A percentile compares a stretch with the other conserved stretches of the same genome.
Evolutionary conservation across 2,329 filamentous ascomycete genomes (phyloP).

Genomic region (Pseudogymnoascus sp.): DNA sequence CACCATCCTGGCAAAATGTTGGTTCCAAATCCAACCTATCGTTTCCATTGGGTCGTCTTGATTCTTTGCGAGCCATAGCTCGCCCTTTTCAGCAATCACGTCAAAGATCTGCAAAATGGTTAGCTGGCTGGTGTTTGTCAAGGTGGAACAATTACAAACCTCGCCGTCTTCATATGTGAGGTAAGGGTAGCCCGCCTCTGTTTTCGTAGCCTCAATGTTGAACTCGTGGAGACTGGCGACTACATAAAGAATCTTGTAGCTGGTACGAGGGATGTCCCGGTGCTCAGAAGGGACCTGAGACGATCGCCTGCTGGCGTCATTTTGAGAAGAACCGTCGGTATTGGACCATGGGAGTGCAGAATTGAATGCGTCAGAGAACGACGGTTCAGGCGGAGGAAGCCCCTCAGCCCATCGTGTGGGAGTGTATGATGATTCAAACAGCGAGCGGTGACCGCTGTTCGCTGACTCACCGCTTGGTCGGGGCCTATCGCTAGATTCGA

Average conservation of each 20-base stretch:
- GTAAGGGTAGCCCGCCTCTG: slow-evolving; percentile 92
- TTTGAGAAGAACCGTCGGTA: slow-evolving; percentile 44
- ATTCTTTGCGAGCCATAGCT: slow-evolving; percentile 95
- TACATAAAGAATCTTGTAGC: slow-evolving; percentile 75
- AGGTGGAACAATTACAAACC: slow-evolving; percentile 39
- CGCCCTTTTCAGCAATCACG: slow-evolving; percentile 92
- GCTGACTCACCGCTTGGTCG: slow-evolving; percentile 5
- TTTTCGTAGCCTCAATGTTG: slow-evolving; percentile 86
- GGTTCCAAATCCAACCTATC: slow-evolving; percentile 98
- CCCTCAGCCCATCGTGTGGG: background rate
- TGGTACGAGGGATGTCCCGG: slow-evolving; percentile 39
- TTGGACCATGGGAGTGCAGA: slow-evolving; percentile 80
- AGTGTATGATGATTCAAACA: background rate
- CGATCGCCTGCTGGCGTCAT: slow-evolving; percentile 31
- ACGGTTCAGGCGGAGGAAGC: slow-evolving; percentile 34
- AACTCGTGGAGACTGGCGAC: slow-evolving; percentile 95
- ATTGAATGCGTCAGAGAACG: slow-evolving; percentile 73
- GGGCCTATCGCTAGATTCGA: slow-evolving; percentile 1
- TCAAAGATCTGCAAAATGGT: slow-evolving; percentile 61
- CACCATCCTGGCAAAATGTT: slow-evolving; percentile 65
- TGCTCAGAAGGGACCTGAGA: slow-evolving; percentile 56
- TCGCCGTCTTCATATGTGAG: slow-evolving; percentile 92
- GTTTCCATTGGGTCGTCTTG: slow-evolving; percentile 76
- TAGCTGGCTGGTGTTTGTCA: background rate
- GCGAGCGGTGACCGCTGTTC: background rate